Evolutionary conservation across 768 basidiomycete species (phyloP), one percentile per base, ranked within the genome.

Genomic region (Naganishia randhawae): DNA sequence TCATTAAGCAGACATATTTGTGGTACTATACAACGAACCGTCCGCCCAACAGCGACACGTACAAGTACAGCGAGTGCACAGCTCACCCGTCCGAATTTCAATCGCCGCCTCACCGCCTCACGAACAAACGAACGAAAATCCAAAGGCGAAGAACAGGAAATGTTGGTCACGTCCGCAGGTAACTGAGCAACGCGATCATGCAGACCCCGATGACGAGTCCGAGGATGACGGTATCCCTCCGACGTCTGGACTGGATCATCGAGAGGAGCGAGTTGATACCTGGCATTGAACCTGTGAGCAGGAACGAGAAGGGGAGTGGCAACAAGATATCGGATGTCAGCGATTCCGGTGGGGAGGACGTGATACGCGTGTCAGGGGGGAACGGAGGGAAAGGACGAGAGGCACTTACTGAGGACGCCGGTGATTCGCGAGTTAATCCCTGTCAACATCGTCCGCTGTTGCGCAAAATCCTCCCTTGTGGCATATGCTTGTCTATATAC

Each of bases 161-260:
- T 42, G 10, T 25, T 31, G 35, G 39, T 57, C 57, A 61, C 57
- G 57, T 61, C 37, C 57, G 57, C 67, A 78, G 75, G 68, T 87
- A 88, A 45, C 81, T 84, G 64, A 88, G 73, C 3, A 89, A 74
- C 19, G 84, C 74, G 45, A 99, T 82, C 48, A 87, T 82, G 78
- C 92, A 92, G 29, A 90, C 77, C n/a, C 90, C 93, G 73, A 94
- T 88, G n/a, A 96, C 82, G 66, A 87, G 81, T 10, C 92, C 94
- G 78, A 98, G 79, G 72, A 97, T 91, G 71, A 97, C 84, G 2
- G 91, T 86, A 79, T 99, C 96, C 75, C 93, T 83, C 69, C 94
- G 84, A 73, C 95, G 85, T 51, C 95, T 85, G 16, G 91, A 87
- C 78, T 90, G 90, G 78, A 99, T 97, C 91, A 98, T 93, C 1